Percentiles rank a stretch among this genome's conserved stretches.
phyloP scores from a whole-genome alignment of 495 filamentous ascomycete genomes.

The Daldinia bambusicola region DNA sequence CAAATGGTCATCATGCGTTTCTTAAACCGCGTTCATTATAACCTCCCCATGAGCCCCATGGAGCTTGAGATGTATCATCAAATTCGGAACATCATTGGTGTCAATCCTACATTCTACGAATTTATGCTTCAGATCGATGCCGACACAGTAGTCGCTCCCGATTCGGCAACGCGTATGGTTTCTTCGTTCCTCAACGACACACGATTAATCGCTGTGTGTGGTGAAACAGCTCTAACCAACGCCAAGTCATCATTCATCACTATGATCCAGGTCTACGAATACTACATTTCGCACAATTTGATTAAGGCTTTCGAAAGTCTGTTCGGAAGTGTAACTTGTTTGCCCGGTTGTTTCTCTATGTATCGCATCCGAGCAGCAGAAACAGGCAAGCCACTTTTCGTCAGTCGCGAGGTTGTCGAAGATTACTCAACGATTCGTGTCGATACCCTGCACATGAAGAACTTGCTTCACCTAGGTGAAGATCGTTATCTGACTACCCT shows the following conservation, averaged over 20 bases:
- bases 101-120: conserved; percentile 98
- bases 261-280: conserved; percentile 99
- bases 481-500: conserved; percentile 97
- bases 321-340: conserved; percentile 96
- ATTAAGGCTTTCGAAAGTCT: conserved; percentile 98
- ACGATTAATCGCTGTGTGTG: conserved; percentile 89
- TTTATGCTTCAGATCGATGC: conserved; percentile 97
- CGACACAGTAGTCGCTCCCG: conserved; percentile 91
- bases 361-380: conserved; percentile 95
- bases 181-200: conserved; percentile 91
- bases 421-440: conserved; percentile 91
- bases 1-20: conserved; percentile 99
- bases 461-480: conserved; percentile 91
- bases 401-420: conserved; percentile 88
- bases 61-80: conserved; percentile 99
- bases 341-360: conserved; percentile 99
- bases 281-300: conserved; percentile 98
- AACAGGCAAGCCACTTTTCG: conserved; percentile 92
- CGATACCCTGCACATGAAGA: conserved; percentile 99
- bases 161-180: conserved; percentile 93
- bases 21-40: conserved; percentile 97
- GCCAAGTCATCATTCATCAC: conserved; percentile 92
- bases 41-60: conserved; percentile 92
- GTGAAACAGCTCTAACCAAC: conserved; percentile 93
- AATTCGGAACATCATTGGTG: conserved; percentile 98